Evolutionary conservation across 2,329 filamentous ascomycete genomes (phyloP), one percentile per base, ranked within the genome.

Genomic region (Lasiodiplodia sp.): DNA sequence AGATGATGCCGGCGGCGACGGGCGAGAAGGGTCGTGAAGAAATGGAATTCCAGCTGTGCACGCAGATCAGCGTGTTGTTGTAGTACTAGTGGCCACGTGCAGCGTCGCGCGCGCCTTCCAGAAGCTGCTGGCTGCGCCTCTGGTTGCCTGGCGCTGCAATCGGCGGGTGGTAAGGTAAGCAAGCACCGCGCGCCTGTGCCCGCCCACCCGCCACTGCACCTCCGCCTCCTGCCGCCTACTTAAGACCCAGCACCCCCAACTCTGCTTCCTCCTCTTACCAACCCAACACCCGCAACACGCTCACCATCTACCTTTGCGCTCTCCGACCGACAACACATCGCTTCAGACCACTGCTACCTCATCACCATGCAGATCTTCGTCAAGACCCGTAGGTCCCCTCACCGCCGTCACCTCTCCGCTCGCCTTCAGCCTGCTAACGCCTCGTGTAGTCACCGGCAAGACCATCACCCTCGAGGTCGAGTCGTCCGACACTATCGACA

Each of bases 281-380:
- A 56, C 62, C 47, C 52, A 60, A 67, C 69, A 37, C 63, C 58
- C 66, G 44, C 34, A 57, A 66, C 44, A 34, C 47, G 47, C 44
- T 60, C 52, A 6, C 18, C 25, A 18, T 23, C 56, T 23, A 14
- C 56, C 6, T 38, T 37, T 60, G 68, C 37, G 68, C 68, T 67
- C 63, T 71, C 70, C 37, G 55, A 66, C 21, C 66, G 66, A 64
- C 70, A 71, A 49, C 18, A 49, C 38, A 58, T 53, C 40, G 5
- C 52, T 16, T 14, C 12, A n/a, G 16, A 31, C 28, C 53, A 25
- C 37, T 40, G 23, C 5, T 12, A 62, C 47, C 40, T 49, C 64
- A n/a, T 73, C 83, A 89, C 74, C 82, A 96, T 97, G 94, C 94
- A 97, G 88, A 97, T 97, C 87, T 97, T 97, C 84, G 94, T 97